A percentile compares a stretch with the other conserved stretches of the same genome.
phyloP scores from a whole-genome alignment of 108 stramenopile species.

The Cyclotella baltica region DNA sequence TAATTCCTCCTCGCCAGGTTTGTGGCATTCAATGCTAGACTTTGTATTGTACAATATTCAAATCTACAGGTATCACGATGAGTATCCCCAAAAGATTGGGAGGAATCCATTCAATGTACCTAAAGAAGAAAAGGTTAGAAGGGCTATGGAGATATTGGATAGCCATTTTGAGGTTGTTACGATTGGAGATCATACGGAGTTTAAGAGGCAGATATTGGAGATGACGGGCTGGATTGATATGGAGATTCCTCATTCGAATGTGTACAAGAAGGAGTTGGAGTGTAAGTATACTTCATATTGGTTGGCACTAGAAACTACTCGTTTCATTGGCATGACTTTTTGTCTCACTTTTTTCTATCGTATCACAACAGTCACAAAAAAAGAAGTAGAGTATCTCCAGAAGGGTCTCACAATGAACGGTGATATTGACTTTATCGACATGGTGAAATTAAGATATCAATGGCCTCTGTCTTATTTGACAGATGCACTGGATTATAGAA shows the following conservation, averaged over 20 bases:
- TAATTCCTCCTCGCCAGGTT: conserved; percentile 21
- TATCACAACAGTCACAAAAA: conserved; percentile 20
- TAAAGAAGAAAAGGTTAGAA: conserved; percentile 35
- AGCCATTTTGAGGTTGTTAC: conserved; percentile 27
- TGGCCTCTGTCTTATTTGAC: conserved; percentile 19
- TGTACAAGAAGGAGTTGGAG: conserved; percentile 17
- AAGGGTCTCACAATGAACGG: conserved; percentile 21
- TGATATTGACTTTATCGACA: conserved; percentile 17
- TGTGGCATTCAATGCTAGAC: conserved; percentile 43
- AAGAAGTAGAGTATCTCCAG: conserved; percentile 24
- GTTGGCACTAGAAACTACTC: no score
- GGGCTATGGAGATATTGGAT: conserved; percentile 23
- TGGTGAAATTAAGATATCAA: conserved; percentile 21
- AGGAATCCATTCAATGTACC: conserved; percentile 35
- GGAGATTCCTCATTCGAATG: conserved; percentile 23
- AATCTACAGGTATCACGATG: conserved; percentile 30
- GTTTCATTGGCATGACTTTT: no score
- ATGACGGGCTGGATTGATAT: conserved; percentile 34
- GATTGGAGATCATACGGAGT: conserved; percentile 18
- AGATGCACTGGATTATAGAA: conserved; percentile 14
- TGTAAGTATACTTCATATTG: no score
- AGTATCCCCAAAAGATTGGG: conserved; percentile 26
- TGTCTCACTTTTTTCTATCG: no score
- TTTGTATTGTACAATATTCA: conserved; percentile 51
- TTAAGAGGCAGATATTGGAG: conserved; percentile 13